Base-by-base conservation (phyloP, 176 grass and related monocot species). In the Musa beccarii region DNA sequence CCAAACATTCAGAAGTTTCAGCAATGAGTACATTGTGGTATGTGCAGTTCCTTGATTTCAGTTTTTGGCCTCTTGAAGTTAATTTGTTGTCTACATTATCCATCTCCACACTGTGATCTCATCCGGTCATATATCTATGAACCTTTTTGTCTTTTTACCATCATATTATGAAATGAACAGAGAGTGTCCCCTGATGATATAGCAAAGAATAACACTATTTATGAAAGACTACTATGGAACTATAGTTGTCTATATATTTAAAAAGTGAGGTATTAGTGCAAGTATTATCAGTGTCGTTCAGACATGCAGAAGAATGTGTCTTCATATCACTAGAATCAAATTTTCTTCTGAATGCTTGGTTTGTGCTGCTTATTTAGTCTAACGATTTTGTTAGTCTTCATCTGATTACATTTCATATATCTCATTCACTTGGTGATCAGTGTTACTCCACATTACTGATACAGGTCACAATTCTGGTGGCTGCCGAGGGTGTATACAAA, bases 11-110 rank as follows among this genome's bases (percentile, higher is more conserved):
- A 89, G 59, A 66, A 68, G 82, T 79, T 99, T 99, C 83, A 99
- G 90, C 78, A 99, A 92, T 17, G 95, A 99, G 54, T 99, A 99
- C 78, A 99, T 99, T 75, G 95, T 99, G 95, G 91, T 94, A 91
- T 76, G 91, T 17, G 78, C 5, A 11, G 2, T 55, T 43, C 19
- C 3, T 9, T 59, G 49, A 52, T 72, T 17, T 51, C 29, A 72
- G 0, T 17, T 72, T 20, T 67, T 28, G 11, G 64, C 34, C 55
- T 57, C 55, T n/a, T n/a, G 34, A 43, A 57, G 13, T 57, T 57
- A n/a, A 57, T 16, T 57, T 57, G 19, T 12, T 17, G 55, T 16
- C 16, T 19, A 17, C 14, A n/a, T 5, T 43, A 6, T 57, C 11
- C 14, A 57, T 57, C 13, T 17, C 55, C 2, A 16, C 55, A 57